A percentile compares a stretch with the other conserved stretches of the same genome.
Conservation (phyloP, 768 basidiomycete species). For the Lactarius vividus region DNA sequence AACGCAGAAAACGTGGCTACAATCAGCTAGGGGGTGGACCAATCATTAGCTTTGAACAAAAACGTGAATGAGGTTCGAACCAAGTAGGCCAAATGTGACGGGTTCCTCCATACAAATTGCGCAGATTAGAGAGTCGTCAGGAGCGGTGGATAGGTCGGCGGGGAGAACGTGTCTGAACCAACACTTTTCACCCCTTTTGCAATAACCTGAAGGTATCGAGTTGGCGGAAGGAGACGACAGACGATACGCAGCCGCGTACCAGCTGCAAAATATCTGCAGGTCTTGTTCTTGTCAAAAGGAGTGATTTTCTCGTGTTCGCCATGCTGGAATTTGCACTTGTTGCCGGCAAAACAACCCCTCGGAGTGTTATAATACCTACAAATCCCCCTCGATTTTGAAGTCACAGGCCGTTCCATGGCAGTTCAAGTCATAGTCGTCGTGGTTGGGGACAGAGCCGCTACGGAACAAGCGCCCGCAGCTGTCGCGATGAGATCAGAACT, state of each 20-base stretch:
- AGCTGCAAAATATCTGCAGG: slow-evolving; percentile 60
- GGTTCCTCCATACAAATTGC: slow-evolving; percentile 77
- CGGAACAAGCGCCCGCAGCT: neutral
- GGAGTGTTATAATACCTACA: slow-evolving; percentile 64
- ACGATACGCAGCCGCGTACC: slow-evolving; percentile 39
- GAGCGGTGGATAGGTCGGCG: neutral
- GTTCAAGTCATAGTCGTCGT: slow-evolving; percentile 25
- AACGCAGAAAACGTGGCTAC: slow-evolving; percentile 77
- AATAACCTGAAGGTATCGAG: slow-evolving; percentile 51
- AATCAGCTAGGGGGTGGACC: slow-evolving; percentile 48
- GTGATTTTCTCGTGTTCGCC: slow-evolving; percentile 51
- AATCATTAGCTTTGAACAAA: slow-evolving; percentile 21
- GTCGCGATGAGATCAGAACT: slow-evolving; percentile 13
- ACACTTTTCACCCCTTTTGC: slow-evolving; percentile 64
- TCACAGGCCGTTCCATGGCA: slow-evolving; percentile 48
- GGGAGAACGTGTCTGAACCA: slow-evolving; percentile 66
- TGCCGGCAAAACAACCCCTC: slow-evolving; percentile 68
- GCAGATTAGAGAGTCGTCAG: slow-evolving; percentile 50
- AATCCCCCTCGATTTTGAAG: slow-evolving; percentile 67
- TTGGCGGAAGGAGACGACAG: neutral
- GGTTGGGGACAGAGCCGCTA: slow-evolving; percentile 11
- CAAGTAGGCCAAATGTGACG: slow-evolving; percentile 61
- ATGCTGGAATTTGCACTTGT: slow-evolving; percentile 77
- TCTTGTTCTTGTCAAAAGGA: slow-evolving; percentile 69
- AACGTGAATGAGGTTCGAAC: slow-evolving; percentile 36